Conservation (phyloP, 768 basidiomycete species). For the Obba rivulosa region DNA sequence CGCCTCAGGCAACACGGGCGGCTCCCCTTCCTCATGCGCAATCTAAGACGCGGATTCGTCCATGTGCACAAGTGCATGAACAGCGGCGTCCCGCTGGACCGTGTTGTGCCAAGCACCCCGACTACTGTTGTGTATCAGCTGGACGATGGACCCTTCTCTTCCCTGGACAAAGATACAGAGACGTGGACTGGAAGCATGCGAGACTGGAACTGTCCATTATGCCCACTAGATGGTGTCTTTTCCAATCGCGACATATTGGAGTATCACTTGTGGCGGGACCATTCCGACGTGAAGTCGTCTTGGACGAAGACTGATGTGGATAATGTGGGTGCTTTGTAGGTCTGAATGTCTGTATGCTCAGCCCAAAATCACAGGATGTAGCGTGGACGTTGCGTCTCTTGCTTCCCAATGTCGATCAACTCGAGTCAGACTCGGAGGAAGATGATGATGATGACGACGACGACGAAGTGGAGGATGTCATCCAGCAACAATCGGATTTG, state of each 20-base stretch:
- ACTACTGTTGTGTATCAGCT: not conserved
- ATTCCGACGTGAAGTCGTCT: slow-evolving; percentile 30
- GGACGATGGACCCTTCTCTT: not conserved
- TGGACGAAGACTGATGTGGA: slow-evolving; percentile 31
- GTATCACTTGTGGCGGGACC: slow-evolving; percentile 47
- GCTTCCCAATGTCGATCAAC: slow-evolving; percentile 7
- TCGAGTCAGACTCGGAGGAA: not conserved
- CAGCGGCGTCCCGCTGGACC: slow-evolving; percentile 27
- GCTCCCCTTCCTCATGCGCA: slow-evolving; percentile 55
- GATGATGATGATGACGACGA: slow-evolving; percentile 1
- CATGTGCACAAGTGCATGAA: slow-evolving; percentile 32
- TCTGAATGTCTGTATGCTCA: no score
- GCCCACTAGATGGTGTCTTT: slow-evolving; percentile 40
- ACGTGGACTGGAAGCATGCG: slow-evolving; percentile 22
- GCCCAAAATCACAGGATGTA: not conserved
- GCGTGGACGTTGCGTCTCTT: slow-evolving; percentile 1
- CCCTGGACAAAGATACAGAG: not conserved
- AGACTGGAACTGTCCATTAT: slow-evolving; percentile 51
- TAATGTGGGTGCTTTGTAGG: not conserved
- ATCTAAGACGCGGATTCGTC: slow-evolving; percentile 45
- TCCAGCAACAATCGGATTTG: no score
- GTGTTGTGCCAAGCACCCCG: not conserved
- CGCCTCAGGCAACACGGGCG: slow-evolving; percentile 13
- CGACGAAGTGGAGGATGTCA: not conserved
- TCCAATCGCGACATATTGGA: slow-evolving; percentile 36